Conservation (phyloP, 2,329 filamentous ascomycete genomes). For the Aspergillus sp. region DNA sequence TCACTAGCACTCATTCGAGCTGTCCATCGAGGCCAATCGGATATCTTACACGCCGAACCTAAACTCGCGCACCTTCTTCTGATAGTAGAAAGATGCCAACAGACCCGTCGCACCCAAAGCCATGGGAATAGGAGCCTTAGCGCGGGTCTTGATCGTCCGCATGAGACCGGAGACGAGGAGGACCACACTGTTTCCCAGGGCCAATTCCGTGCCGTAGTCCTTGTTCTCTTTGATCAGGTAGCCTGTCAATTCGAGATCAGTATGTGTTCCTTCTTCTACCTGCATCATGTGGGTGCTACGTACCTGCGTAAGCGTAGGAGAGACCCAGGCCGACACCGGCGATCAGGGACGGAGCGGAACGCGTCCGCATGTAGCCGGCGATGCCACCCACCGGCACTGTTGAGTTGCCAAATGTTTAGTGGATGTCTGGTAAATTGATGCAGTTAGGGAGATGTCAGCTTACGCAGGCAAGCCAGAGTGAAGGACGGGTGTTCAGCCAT, state of each 20-base stretch:
- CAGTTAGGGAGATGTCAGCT: background rate
- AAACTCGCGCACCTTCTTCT: conserved; percentile 18
- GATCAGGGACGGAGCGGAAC: conserved; percentile 20
- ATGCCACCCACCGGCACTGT: conserved; percentile 20
- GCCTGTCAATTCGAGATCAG: background rate
- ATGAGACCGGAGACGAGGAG: conserved; percentile 18
- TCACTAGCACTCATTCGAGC: too few species aligned
- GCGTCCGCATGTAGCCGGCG: conserved; percentile 20
- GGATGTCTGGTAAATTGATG: background rate
- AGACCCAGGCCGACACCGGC: conserved; percentile 21
- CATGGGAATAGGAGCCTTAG: conserved; percentile 17
- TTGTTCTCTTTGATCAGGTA: conserved; percentile 24
- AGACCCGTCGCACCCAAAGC: conserved; percentile 15
- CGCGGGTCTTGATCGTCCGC: conserved; percentile 17
- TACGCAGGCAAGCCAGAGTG: conserved; percentile 12
- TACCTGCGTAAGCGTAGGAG: conserved; percentile 22
- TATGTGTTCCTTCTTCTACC: background rate
- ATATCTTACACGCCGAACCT: conserved; percentile 7
- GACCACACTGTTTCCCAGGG: conserved; percentile 22
- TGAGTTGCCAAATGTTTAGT: background rate
- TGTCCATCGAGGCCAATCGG: too few species aligned
- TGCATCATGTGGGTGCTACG: background rate
- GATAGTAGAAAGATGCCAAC: conserved; percentile 13
- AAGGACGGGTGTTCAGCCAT: conserved; percentile 15
- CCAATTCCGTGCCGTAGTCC: conserved; percentile 24